A percentile compares a stretch with the other conserved stretches of the same genome.
These are phyloP conservation scores for Rhododendron ovatum DNA, from an alignment of 148 eudicot genomes.

Conservation along the genomic window DNA sequence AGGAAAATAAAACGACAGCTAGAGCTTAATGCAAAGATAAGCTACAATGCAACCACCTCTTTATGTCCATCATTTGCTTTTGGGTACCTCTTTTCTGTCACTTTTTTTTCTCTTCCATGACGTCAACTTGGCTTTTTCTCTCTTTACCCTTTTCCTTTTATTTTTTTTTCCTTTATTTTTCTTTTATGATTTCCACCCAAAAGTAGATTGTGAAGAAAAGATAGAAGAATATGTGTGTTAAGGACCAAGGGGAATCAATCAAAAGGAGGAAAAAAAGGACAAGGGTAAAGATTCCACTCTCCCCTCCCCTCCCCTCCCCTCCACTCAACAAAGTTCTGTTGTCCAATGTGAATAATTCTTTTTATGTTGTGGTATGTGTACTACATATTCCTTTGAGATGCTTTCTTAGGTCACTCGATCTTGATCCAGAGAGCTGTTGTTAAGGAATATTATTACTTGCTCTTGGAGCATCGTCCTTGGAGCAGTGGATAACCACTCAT, in stretches of 20 bases:
- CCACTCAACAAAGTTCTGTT: conserved; percentile 15
- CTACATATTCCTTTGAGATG: not conserved
- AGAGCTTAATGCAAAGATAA: not conserved
- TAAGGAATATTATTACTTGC: too few relatives aligned
- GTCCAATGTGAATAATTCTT: conserved; percentile 6
- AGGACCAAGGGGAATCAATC: not conserved
- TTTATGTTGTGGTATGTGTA: not conserved
- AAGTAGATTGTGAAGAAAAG: conserved; percentile 12
- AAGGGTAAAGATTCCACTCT: conserved; percentile 11
- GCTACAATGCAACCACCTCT: too few relatives aligned
- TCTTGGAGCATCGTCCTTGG: too few relatives aligned
- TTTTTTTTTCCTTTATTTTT: not conserved
- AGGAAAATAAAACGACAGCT: conserved; percentile 19
- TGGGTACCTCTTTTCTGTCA: not conserved
- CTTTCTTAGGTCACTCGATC: not conserved
- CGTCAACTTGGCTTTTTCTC: not conserved
- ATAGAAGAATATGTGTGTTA: not conserved
- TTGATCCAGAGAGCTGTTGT: not conserved
- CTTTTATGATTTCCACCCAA: not conserved
- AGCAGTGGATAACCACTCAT: too few relatives aligned
- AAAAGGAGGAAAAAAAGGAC: not conserved
- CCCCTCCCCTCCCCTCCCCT: conserved; percentile 15
- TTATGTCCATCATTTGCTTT: conserved; percentile 1
- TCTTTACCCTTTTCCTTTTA: not conserved
- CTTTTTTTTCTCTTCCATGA: not conserved